These are phyloP conservation scores for Notholithocarpus densiflorus DNA, from an alignment of 306 rosid species.

Conservation along the genomic window DNA sequence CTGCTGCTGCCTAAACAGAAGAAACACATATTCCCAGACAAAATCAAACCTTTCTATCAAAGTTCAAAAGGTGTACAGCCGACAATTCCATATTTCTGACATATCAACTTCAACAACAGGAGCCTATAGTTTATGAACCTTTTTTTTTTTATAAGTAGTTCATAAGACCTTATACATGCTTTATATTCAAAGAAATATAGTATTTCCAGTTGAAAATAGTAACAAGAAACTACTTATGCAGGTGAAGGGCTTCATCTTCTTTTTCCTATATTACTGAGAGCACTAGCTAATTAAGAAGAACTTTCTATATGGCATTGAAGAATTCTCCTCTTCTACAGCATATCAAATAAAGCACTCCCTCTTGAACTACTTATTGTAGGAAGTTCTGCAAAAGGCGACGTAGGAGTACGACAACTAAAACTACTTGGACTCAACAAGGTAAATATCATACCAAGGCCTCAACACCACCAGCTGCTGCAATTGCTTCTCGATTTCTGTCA, in stretches of 20 bases:
- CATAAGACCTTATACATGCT: neutral
- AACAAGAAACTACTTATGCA: neutral
- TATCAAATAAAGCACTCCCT: neutral
- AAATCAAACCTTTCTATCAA: neutral
- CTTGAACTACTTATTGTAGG: neutral
- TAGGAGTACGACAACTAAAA: neutral
- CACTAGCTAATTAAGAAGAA: neutral
- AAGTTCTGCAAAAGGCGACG: constrained; percentile 1
- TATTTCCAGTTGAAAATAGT: neutral
- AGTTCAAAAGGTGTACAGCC: neutral
- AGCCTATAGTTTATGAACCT: neutral
- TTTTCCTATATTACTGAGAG: neutral
- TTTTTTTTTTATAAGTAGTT: neutral
- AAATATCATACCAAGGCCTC: constrained; percentile 83
- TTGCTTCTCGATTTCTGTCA: constrained; percentile 97
- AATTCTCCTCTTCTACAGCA: neutral
- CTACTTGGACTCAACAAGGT: neutral
- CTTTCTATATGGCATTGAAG: neutral
- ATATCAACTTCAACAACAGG: neutral
- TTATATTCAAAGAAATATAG: neutral
- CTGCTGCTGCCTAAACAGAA: too few species aligned
- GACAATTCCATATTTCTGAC: neutral
- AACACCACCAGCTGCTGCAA: constrained; percentile 95
- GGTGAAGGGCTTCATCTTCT: neutral
- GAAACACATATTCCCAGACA: neutral